These are phyloP conservation scores for Geranium incanum DNA, from an alignment of 441 rosid genomes.

Conservation along the genomic window DNA sequence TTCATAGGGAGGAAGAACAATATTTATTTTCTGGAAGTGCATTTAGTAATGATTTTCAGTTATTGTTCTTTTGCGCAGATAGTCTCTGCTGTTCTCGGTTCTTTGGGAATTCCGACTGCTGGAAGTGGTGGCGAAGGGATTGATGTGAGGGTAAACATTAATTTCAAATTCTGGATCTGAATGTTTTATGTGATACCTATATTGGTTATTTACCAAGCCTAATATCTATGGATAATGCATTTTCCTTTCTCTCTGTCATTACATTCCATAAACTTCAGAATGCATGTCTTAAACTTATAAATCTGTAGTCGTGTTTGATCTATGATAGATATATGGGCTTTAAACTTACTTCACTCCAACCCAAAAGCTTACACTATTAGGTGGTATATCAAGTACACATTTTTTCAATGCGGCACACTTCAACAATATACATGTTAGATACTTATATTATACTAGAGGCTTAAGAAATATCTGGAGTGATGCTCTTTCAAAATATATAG, in stretches of 20 bases:
- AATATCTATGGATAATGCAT: background rate
- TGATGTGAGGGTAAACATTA: conserved; percentile 38
- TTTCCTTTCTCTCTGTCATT: background rate
- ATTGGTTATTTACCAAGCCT: background rate
- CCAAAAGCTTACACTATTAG: too few species aligned
- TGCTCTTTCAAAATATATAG: background rate
- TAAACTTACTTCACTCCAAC: too few species aligned
- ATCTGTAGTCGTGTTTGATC: background rate
- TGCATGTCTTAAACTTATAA: background rate
- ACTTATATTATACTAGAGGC: background rate
- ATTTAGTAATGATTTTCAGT: conserved; percentile 8
- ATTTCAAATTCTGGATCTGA: conserved; percentile 18
- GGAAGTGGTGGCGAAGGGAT: conserved; percentile 41
- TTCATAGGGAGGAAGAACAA: conserved; percentile 21
- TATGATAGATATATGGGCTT: too few species aligned
- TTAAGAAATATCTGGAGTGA: background rate
- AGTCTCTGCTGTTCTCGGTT: conserved; percentile 68
- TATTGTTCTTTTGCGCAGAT: conserved; percentile 36
- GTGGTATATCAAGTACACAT: too few species aligned
- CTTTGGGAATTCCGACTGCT: conserved; percentile 48
- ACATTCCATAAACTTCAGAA: background rate
- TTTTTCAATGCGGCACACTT: too few species aligned
- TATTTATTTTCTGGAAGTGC: conserved; percentile 12
- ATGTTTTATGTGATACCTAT: conserved; percentile 7
- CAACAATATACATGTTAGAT: too few species aligned